Base-by-base conservation (phyloP, 2,329 filamentous ascomycete genomes). In the Pyricularia grisea region DNA sequence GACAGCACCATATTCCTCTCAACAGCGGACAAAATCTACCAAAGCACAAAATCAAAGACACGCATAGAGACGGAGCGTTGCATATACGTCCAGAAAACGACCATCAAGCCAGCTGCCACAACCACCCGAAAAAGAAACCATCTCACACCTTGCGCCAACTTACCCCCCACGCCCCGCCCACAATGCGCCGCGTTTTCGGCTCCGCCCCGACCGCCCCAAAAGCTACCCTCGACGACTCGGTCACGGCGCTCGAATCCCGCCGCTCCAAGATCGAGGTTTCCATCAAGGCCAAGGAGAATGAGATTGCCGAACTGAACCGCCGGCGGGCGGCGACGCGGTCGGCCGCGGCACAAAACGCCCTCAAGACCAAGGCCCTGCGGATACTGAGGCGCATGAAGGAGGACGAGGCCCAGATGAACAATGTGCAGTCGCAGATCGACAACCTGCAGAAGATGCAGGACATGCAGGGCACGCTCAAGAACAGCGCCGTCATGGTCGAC, bases 391-490 rank as follows among this genome's bases (percentile, higher is more conserved):
- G 93, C 70, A 91, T 94, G 74, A 97, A 97, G 78, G 90, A 94
- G 80, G 97, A 97, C 87, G 95, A 99, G 81, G 85, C 88, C 3
- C 93, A 97, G 80, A 92, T 94, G 73, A 93, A 97, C 76, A 94
- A 98, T 81, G 88, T 98, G 68, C 92, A 97, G 81, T 87, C 90
- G 73, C 95, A 99, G 81, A 92, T 92, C 27, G 98, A 94, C 94
- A 98, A 98, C 82, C 97, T 99, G 94, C 94, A 98, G 82, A 94
- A 97, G 81, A 94, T 94, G 3, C 91, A 92, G 78, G 96, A 94
- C 86, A 97, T 98, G 94, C 93, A 97, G 82, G 94, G 98, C 81
- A 98, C 98, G 77, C 87, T 99, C 68, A 95, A 96, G 79, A 98
- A 98, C 79, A 94, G 95, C 72, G 97, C 97, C 94, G 96, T 93